phyloP scores from a whole-genome alignment of 2,329 filamentous ascomycete genomes.

The Aspergillus flavus region DNA sequence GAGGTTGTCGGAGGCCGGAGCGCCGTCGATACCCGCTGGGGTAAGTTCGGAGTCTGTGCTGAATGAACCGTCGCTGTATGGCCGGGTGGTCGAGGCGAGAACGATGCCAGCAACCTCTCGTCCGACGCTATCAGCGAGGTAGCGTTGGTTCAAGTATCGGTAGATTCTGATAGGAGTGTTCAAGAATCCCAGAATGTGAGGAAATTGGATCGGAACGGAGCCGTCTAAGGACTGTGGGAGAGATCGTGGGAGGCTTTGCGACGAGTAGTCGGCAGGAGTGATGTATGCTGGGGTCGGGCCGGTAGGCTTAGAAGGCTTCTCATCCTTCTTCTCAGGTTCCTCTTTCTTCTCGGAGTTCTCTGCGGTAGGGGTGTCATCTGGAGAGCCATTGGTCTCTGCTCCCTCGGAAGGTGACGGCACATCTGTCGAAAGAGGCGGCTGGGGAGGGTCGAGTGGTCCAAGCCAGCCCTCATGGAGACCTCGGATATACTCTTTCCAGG shows the following conservation, averaged over 20 bases:
- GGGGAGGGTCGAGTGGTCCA: constrained; percentile 68
- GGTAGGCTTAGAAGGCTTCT: constrained; percentile 55
- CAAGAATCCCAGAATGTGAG: constrained; percentile 88
- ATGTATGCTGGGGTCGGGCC: constrained; percentile 73
- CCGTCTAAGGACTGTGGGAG: constrained; percentile 74
- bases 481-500: constrained; percentile 96
- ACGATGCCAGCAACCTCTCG: constrained; percentile 85
- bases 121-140: constrained; percentile 84
- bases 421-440: constrained; percentile 28
- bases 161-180: constrained; percentile 85
- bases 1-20: constrained; percentile 29
- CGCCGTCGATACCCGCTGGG: constrained; percentile 20
- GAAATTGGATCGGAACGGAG: constrained; percentile 72
- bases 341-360: constrained; percentile 42
- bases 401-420: constrained; percentile 18
- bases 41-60: constrained; percentile 24
- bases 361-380: constrained; percentile 29
- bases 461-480: constrained; percentile 97
- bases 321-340: constrained; percentile 53
- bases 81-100: constrained; percentile 54
- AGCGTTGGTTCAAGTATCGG: constrained; percentile 80
- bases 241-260: constrained; percentile 63
- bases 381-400: constrained; percentile 28
- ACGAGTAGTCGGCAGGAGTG: constrained; percentile 69
- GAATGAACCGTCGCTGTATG: constrained; percentile 39